Base-by-base conservation (phyloP, 2,329 filamentous ascomycete species). In the Talaromyces sp. region DNA sequence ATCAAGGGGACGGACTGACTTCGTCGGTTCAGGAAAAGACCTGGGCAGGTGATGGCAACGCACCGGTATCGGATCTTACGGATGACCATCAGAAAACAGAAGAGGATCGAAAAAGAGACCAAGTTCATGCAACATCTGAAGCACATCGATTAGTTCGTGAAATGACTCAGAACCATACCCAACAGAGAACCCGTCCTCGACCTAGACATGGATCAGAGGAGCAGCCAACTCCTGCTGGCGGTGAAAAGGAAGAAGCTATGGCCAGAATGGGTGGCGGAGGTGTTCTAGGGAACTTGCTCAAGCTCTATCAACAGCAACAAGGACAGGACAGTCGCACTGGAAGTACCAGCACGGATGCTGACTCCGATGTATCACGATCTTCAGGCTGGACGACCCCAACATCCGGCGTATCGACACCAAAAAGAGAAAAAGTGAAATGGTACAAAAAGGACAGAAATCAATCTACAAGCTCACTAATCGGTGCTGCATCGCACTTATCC, bases 241-340 rank as follows among this genome's bases (percentile, higher is more conserved):
- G 49, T 68, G 69, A 39, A 70, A 70, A 22, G 19, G 68, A 69
- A 17, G 68, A 68, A 3, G 54, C 66, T 25, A 69, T 71, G 15
- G 69, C 68, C n/a, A 73, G 73, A 2, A 65, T 73, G 17, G 73
- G 74, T 2, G 71, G 70, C 4, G 73, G 75, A 3, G 91, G 92
- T 33, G 87, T 94, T 52, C 79, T 96, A 1, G 87, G 89, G 0
- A 89, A 88, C 1, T 79, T 96, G 1, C 80, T 95, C 59, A 90
- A 88, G 74, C 80, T 93, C 3, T 90, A 92, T 72, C 69, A 35
- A 74, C 75, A 22, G 72, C 35, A 60, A 39, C 43, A 39, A n/a
- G 61, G 56, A 31, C 58, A 61, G 22, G 65, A 50, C 33, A 59
- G 61, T 33, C 54, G 56, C 13, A 69, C 15, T 74, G 71, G 2